phyloP scores from a whole-genome alignment of 2,329 filamentous ascomycete genomes.

The Scorias spongiosa region DNA sequence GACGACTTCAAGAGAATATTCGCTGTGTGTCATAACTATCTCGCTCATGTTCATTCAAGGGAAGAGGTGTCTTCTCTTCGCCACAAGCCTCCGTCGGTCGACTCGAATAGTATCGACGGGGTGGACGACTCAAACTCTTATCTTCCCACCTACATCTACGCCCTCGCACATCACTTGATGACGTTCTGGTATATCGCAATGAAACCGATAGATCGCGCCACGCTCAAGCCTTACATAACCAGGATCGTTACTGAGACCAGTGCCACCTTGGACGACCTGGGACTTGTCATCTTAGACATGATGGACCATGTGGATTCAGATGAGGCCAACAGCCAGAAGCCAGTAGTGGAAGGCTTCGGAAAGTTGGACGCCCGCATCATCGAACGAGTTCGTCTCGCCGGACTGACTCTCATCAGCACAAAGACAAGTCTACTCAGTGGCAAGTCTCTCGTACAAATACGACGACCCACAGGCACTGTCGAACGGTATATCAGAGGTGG shows the following conservation, averaged over 20 bases:
- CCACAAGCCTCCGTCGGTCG: slow-evolving; percentile 20
- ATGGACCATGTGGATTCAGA: slow-evolving; percentile 21
- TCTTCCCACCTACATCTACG: slow-evolving; percentile 84
- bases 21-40: slow-evolving; percentile 83
- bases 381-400: slow-evolving; percentile 56
- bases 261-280: slow-evolving; percentile 75
- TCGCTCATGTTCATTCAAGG: slow-evolving; percentile 53
- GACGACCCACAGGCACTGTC: slow-evolving; percentile 16
- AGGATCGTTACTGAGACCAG: slow-evolving; percentile 64
- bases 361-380: slow-evolving; percentile 50
- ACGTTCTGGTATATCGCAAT: slow-evolving; percentile 93
- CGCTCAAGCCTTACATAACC: slow-evolving; percentile 79
- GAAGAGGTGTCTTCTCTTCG: slow-evolving; percentile 22
- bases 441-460: slow-evolving; percentile 17
- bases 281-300: slow-evolving; percentile 83
- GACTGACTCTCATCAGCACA: slow-evolving; percentile 58
- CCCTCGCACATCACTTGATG: slow-evolving; percentile 86
- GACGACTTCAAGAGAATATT: slow-evolving; percentile 92
- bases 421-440: slow-evolving; percentile 43
- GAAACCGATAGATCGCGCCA: slow-evolving; percentile 67
- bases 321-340: not conserved
- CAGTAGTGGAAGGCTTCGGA: not conserved
- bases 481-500: slow-evolving; percentile 1
- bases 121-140: slow-evolving; percentile 45
- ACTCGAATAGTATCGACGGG: slow-evolving; percentile 11